These are phyloP conservation scores for Rhodomyrtus psidioides DNA, from an alignment of 441 rosid species.

Conservation along the genomic window DNA sequence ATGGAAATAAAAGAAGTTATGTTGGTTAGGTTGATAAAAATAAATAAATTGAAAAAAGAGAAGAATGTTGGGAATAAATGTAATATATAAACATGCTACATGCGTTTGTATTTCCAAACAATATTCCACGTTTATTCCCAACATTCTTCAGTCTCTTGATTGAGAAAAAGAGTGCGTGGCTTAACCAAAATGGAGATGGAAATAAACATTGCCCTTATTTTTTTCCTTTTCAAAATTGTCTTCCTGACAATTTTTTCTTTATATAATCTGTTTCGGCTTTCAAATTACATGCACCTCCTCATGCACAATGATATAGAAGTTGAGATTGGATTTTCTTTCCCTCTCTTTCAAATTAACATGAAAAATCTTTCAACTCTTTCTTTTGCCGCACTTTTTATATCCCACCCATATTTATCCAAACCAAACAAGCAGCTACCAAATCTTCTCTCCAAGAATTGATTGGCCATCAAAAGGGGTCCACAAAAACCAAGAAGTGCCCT, in stretches of 20 bases:
- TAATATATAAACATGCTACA: too few species aligned
- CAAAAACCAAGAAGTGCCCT: not conserved
- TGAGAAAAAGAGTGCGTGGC: too few species aligned
- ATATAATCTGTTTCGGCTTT: not conserved
- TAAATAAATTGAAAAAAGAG: too few species aligned
- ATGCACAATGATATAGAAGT: not conserved
- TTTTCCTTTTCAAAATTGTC: not conserved
- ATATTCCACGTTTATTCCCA: too few species aligned
- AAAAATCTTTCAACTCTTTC: accelerated
- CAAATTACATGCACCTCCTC: not conserved
- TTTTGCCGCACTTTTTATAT: not conserved
- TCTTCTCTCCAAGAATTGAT: not conserved
- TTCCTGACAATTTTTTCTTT: not conserved
- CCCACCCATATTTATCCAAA: not conserved
- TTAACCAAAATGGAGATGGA: too few species aligned
- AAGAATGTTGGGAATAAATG: too few species aligned
- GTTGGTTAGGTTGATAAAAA: too few species aligned
- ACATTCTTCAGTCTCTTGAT: too few species aligned
- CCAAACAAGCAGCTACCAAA: not conserved
- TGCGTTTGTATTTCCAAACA: too few species aligned
- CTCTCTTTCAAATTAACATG: not conserved
- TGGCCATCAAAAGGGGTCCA: not conserved
- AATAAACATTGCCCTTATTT: too few species aligned
- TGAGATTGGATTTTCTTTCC: not conserved
- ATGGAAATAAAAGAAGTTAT: too few species aligned